A percentile compares a stretch with the other conserved stretches of the same genome.
These are phyloP conservation scores for Aquilaria malaccensis DNA, from an alignment of 345 rosid genomes.

Conservation along the genomic window DNA sequence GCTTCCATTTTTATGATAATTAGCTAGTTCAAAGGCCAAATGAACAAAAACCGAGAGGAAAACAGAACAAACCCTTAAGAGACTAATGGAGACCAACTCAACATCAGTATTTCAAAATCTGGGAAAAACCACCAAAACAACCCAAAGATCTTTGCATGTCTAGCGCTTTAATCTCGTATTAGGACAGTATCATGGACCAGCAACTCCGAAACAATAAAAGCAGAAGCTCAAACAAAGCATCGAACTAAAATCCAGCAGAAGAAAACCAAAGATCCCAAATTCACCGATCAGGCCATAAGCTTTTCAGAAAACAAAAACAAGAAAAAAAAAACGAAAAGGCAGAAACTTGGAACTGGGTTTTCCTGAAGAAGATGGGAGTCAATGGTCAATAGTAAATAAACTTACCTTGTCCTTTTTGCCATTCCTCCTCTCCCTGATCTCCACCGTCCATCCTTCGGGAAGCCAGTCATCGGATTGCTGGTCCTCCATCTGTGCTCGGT, in stretches of 20 bases:
- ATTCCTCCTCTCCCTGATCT: constrained; percentile 41
- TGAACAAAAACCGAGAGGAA: neutral
- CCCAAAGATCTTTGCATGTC: constrained; percentile 13
- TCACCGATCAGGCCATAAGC: constrained; percentile 7
- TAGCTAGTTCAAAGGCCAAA: neutral
- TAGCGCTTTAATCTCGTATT: neutral
- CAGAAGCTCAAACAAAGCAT: neutral
- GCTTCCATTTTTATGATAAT: no score
- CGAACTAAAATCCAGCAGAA: constrained; percentile 6
- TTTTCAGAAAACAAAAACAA: neutral
- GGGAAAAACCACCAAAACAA: neutral
- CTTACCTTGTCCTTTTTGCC: constrained; percentile 78
- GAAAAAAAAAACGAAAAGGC: neutral
- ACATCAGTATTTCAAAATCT: neutral
- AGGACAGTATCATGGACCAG: neutral
- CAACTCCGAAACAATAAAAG: neutral
- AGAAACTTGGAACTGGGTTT: neutral
- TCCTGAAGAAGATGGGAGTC: neutral
- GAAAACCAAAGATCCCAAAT: constrained; percentile 15
- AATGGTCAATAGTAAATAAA: neutral
- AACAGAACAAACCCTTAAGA: neutral
- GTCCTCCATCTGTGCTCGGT: constrained; percentile 5
- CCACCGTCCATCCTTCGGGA: constrained; percentile 56
- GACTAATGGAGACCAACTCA: neutral
- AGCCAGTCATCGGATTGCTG: constrained; percentile 12